These are phyloP conservation scores for Thelonectria discophora DNA, from an alignment of 2,329 filamentous ascomycete species.

Conservation along the genomic window DNA sequence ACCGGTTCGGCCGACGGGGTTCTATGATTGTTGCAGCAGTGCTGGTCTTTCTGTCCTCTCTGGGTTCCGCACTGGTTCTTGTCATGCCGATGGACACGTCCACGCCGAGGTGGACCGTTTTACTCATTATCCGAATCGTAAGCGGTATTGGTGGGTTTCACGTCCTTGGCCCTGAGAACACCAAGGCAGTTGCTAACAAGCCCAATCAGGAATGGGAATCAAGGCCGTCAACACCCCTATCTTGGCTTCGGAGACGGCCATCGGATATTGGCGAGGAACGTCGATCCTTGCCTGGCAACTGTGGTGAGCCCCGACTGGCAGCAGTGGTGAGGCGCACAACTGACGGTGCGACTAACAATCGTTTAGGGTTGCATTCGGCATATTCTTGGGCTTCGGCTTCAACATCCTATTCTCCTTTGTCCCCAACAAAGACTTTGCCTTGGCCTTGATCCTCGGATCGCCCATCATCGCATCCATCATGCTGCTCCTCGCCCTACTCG, in stretches of 20 bases:
- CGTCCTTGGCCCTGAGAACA: background rate
- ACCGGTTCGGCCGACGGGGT: slow-evolving; percentile 50
- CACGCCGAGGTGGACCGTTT: slow-evolving; percentile 39
- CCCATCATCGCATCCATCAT: slow-evolving; percentile 48
- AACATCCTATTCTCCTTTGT: slow-evolving; percentile 31
- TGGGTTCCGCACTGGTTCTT: slow-evolving; percentile 45
- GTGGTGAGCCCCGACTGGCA: slow-evolving; percentile 46
- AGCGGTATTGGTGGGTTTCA: slow-evolving; percentile 27
- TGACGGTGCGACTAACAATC: slow-evolving; percentile 42
- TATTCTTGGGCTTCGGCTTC: slow-evolving; percentile 38
- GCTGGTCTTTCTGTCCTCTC: slow-evolving; percentile 25
- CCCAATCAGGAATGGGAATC: slow-evolving; percentile 54
- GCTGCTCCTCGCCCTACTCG: slow-evolving; percentile 46
- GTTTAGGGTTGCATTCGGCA: slow-evolving; percentile 37
- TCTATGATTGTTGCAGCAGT: slow-evolving; percentile 50
- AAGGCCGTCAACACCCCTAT: slow-evolving; percentile 60
- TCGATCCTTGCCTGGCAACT: slow-evolving; percentile 59
- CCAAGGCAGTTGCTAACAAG: slow-evolving; percentile 6
- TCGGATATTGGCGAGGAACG: slow-evolving; percentile 58
- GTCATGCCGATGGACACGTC: slow-evolving; percentile 45
- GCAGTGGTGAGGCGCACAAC: slow-evolving; percentile 32
- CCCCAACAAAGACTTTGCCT: slow-evolving; percentile 15
- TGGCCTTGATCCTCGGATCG: slow-evolving; percentile 48
- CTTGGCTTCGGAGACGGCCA: slow-evolving; percentile 56
- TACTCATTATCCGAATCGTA: slow-evolving; percentile 44